Evolutionary conservation across 2,329 filamentous ascomycete genomes (phyloP).

Genomic region (Trichophyton benhamiae): DNA sequence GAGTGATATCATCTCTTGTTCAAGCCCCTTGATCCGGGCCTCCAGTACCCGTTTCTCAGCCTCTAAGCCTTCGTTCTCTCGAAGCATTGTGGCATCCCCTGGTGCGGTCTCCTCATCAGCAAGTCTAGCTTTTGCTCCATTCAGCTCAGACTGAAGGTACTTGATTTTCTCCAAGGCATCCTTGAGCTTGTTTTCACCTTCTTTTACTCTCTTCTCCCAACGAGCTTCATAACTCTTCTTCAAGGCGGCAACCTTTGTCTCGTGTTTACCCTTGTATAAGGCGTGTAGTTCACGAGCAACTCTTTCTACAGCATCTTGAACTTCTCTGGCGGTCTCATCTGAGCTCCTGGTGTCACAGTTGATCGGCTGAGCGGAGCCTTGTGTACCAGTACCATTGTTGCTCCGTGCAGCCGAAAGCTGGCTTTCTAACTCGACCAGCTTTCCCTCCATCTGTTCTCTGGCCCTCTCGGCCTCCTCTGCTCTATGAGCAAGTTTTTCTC

Average conservation of each 20-base stretch:
- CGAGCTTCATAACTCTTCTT: slow-evolving; percentile 71
- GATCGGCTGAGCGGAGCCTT: slow-evolving; percentile 24
- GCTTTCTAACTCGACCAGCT: slow-evolving; percentile 35
- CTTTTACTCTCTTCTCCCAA: slow-evolving; percentile 76
- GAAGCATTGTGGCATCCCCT: slow-evolving; percentile 35
- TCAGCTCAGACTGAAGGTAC: slow-evolving; percentile 52
- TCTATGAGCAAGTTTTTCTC: slow-evolving; percentile 63
- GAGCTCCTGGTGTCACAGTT: slow-evolving; percentile 25
- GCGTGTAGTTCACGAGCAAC: slow-evolving; percentile 88
- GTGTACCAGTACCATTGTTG: slow-evolving; percentile 16
- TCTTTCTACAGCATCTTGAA: slow-evolving; percentile 76
- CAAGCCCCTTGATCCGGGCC: slow-evolving; percentile 62
- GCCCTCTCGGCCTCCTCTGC: slow-evolving; percentile 62
- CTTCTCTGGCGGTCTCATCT: slow-evolving; percentile 47
- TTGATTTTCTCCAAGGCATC: slow-evolving; percentile 64
- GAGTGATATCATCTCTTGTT: slow-evolving; percentile 58
- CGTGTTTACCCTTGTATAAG: slow-evolving; percentile 93
- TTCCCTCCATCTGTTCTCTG: slow-evolving; percentile 34
- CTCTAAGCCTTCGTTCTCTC: slow-evolving; percentile 49
- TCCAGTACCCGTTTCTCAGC: slow-evolving; percentile 56
- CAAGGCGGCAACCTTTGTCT: slow-evolving; percentile 84
- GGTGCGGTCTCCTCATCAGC: slow-evolving; percentile 22
- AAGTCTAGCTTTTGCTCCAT: slow-evolving; percentile 52
- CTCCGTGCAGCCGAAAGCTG: slow-evolving; percentile 34
- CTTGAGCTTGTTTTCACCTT: slow-evolving; percentile 60